Base-by-base conservation (phyloP, 2,329 filamentous ascomycete genomes). In the Coniochaeta sp. region DNA sequence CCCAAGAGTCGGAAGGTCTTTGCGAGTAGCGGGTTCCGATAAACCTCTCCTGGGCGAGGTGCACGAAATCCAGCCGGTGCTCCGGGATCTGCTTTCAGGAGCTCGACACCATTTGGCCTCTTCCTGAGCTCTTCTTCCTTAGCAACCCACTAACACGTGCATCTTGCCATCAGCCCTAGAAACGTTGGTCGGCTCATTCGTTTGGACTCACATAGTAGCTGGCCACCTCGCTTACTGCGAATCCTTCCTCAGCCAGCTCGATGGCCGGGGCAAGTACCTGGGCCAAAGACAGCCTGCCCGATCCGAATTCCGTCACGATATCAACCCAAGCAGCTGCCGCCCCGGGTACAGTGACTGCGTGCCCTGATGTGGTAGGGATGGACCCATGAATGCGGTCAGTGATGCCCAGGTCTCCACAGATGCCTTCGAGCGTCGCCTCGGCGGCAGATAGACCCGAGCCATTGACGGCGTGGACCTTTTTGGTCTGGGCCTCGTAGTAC, bases 201-300 rank as follows among this genome's bases (percentile, higher is more conserved):
- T 35, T 10, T 64, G 65, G 95, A 88, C 86, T 68, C 66, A 91
- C 88, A 57, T 78, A 84, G 32, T 71, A 73, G 0, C 84, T 81
- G 16, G 87, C 78, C 1, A 94, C 68, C 61, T 96, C 89, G 10
- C 87, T 89, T 1, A 97, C 88, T 0, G 91, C 88, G 56, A 91
- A 95, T 0, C 92, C 92, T 50, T 87, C 79, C 65, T 96, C 91
- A 2, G 83, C 91, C 32, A 96, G 71, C 61, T 86, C 82, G 56
- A 95, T 91, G 0, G 90, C 92, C 0, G 92, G 92, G 2, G 73
- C 77, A 4, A 97, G 72, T 48, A 96, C 82, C 59, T 92, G 82
- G 57, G 82, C 79, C 67, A 96, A 62, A 3, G 76, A 80, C 13
- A 96, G 59, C 60, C 85, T 91, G 1, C 89, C 89, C 63, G 90